A percentile compares a stretch with the other conserved stretches of the same genome.
These are phyloP conservation scores for Cytospora piceicola DNA, from an alignment of 2,329 filamentous ascomycete species.

Conservation along the genomic window DNA sequence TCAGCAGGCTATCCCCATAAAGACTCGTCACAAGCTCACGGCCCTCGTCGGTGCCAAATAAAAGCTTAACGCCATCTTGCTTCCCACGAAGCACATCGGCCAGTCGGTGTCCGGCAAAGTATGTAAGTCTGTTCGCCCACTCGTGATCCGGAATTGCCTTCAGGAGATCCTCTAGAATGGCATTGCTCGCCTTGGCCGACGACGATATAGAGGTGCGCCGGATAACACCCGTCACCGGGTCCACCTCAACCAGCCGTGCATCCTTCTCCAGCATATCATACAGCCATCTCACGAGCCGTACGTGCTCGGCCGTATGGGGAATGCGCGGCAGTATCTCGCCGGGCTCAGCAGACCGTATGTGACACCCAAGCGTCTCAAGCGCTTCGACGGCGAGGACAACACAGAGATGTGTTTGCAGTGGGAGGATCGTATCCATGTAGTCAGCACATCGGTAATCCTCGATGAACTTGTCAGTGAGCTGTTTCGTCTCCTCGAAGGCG, in stretches of 20 bases:
- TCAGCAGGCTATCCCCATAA: neutral
- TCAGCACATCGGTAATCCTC: slow-evolving; percentile 1
- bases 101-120: slow-evolving; percentile 29
- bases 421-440: slow-evolving; percentile 25
- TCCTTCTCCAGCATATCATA: slow-evolving; percentile 41
- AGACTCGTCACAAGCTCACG: slow-evolving; percentile 1
- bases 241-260: slow-evolving; percentile 39
- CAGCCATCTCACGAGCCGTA: slow-evolving; percentile 38
- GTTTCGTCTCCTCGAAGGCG: neutral
- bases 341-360: slow-evolving; percentile 31
- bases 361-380: slow-evolving; percentile 40
- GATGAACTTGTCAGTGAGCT: neutral
- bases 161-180: slow-evolving; percentile 38
- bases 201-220: slow-evolving; percentile 37
- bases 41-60: slow-evolving; percentile 30
- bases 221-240: slow-evolving; percentile 2
- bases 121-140: slow-evolving; percentile 34
- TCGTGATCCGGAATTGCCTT: slow-evolving; percentile 36
- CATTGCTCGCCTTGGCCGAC: slow-evolving; percentile 34
- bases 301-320: slow-evolving; percentile 36
- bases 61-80: slow-evolving; percentile 29
- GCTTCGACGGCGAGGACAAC: slow-evolving; percentile 40
- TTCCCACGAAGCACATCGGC: slow-evolving; percentile 28
- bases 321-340: slow-evolving; percentile 37
- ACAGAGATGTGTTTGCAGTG: slow-evolving; percentile 30